A percentile compares a stretch with the other conserved stretches of the same genome.
These are phyloP conservation scores for Neocatenulostroma microsporum DNA, from an alignment of 2,329 filamentous ascomycete species.

Conservation along the genomic window DNA sequence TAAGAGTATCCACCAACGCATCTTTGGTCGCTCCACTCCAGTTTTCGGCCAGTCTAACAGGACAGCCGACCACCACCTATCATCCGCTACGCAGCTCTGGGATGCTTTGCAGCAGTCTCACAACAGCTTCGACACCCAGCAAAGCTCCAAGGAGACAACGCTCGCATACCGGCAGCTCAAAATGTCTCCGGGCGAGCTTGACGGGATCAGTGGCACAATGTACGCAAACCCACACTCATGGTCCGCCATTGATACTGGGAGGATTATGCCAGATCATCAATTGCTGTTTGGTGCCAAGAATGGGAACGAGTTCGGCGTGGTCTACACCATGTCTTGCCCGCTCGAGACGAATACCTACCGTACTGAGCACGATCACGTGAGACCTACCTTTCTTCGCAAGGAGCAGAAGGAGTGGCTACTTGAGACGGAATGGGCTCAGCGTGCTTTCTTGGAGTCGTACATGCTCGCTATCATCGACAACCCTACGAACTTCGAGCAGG, in stretches of 20 bases:
- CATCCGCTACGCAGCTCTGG: slow-evolving; percentile 22
- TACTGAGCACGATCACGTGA: no score
- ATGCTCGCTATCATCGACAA: slow-evolving; percentile 59
- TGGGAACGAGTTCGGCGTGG: slow-evolving; percentile 20
- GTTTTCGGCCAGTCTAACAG: slow-evolving; percentile 38
- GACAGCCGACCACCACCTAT: slow-evolving; percentile 12
- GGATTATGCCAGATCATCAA: background rate
- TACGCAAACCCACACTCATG: slow-evolving; percentile 17
- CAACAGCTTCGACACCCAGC: slow-evolving; percentile 1
- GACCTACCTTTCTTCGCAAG: slow-evolving; percentile 49
- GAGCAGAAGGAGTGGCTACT: slow-evolving; percentile 62
- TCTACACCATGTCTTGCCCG: slow-evolving; percentile 25
- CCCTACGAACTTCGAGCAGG: slow-evolving; percentile 42
- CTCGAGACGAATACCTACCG: slow-evolving; percentile 20
- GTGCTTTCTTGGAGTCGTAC: slow-evolving; percentile 61
- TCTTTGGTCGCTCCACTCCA: slow-evolving; percentile 35
- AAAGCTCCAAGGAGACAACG: slow-evolving; percentile 15
- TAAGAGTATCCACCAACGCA: slow-evolving; percentile 41
- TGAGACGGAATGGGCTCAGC: slow-evolving; percentile 61
- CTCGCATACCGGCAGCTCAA: slow-evolving; percentile 12
- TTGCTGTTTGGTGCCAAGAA: no score
- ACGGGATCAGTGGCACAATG: slow-evolving; percentile 13
- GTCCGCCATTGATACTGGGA: slow-evolving; percentile 13
- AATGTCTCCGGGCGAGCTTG: slow-evolving; percentile 11
- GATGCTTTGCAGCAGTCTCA: slow-evolving; percentile 19